Evolutionary conservation across 306 rosid species (phyloP), one percentile per base, ranked within the genome.

Genomic region (Cucurbita pepo): DNA sequence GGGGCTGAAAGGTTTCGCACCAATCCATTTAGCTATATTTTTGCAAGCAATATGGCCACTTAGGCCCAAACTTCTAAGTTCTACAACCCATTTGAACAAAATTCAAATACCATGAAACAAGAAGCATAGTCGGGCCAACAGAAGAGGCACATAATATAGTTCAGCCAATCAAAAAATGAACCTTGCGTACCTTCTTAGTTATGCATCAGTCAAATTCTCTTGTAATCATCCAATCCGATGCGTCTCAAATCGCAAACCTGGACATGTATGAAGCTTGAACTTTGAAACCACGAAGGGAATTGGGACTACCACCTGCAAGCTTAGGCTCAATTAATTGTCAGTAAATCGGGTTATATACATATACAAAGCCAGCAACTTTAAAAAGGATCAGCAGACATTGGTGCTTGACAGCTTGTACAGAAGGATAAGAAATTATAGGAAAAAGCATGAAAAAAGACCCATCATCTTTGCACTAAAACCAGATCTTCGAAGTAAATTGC

Each of bases 401-500:
- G 54, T 65, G 71, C 55, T 43, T 65, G 51, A 44, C 71, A 65
- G 13, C 57, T 50, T 21, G n/a, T 25, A 8, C 57, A 30, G 25
- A 69, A 47, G 38, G 43, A 30, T 30, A 30, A 30, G 34, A 30
- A 30, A 30, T 30, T 30, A 30, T 30, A 11, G 43, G 10, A 1
- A 25, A 63, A 63, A 43, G 14, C 16, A 69, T 8, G 44, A 14
- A 45, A 37, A 48, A 15, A 52, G 73, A 44, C 4, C 25, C 44
- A 69, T 69, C 4, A 69, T 69, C 73, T 69, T 69, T 69, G 73
- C 73, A 69, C 5, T 48, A 47, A 54, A 54, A 50, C 73, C 45
- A 69, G 38, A 4, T 69, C 57, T 69, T 45, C 18, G 21, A 45
- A 69, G 22, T 65, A 44, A 18, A 65, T 44, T 2, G 51, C 36